phyloP scores from a whole-genome alignment of 345 rosid species.

The Theobroma cacao region DNA sequence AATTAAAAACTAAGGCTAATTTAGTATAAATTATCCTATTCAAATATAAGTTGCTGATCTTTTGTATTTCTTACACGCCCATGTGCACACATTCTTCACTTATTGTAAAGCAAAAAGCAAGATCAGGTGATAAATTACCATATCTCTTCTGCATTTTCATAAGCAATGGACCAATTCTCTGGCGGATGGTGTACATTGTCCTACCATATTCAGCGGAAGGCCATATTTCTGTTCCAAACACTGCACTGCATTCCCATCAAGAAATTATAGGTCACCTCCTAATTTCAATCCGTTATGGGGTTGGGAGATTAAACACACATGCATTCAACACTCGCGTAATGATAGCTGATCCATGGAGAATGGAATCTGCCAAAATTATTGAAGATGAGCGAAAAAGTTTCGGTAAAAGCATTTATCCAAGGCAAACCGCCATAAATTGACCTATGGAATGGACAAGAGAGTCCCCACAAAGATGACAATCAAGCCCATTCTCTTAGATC shows the following conservation, averaged over 20 bases:
- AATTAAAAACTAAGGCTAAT: not conserved
- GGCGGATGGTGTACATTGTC: constrained; percentile 96
- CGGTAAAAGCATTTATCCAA: too few species aligned
- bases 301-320: not conserved
- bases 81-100: not conserved
- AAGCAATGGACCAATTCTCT: constrained; percentile 85
- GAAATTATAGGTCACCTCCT: constrained; percentile 20
- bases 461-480: not conserved
- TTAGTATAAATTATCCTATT: not conserved
- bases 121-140: constrained; percentile 37
- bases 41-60: not conserved
- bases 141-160: constrained; percentile 87
- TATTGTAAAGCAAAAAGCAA: not conserved
- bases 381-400: not conserved
- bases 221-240: constrained; percentile 98
- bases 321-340: not conserved
- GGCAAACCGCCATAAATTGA: too few species aligned
- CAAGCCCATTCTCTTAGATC: not conserved
- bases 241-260: constrained; percentile 79
- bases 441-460: not conserved
- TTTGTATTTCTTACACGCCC: not conserved
- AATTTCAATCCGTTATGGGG: not conserved
- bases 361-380: not conserved
- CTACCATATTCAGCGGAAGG: constrained; percentile 98
- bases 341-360: not conserved